Evolutionary conservation across 2,329 filamentous ascomycete genomes (phyloP), one percentile per base, ranked within the genome.

Genomic region (Thelonectria blattea): DNA sequence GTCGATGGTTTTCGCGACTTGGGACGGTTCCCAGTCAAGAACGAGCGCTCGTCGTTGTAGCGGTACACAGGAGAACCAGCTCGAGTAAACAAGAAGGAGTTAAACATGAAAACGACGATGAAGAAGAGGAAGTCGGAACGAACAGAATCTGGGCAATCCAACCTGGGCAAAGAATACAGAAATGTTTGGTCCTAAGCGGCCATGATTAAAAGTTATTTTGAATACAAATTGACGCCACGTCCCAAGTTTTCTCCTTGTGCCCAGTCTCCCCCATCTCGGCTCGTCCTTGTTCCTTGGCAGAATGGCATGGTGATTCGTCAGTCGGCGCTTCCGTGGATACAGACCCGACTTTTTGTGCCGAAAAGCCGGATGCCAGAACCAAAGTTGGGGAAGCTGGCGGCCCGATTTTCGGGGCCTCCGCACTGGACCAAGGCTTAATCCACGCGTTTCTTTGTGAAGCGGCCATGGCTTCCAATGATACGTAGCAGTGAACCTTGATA

Each of bases 201-300:
- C 46, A 51, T 59, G 46, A 55, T 55, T 59, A 51, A 51, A 41
- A 55, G 56, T 27, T 34, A n/a, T 24, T 18, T 6, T 27, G 57
- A 20, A 45, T 27, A 51, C 22, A 30, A 32, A 42, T 27, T 12
- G 45, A 15, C 10, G 32, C 7, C 15, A 37, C 39, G 37, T 49
- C 5, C 8, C 39, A 27, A 49, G 27, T 27, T 48, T 42, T n/a
- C 20, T 14, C 27, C 20, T 14, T 17, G 18, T 37, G n/a, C 53
- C 45, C 42, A 24, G 37, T 14, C 17, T 11, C 12, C 17, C 14
- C 9, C 42, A 45, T 45, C 39, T 42, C 17, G 39, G 39, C 39
- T 6, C 9, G 39, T 42, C 17, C 9, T 42, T 42, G 39, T 42
- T 43, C 41, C 41, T 43, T 43, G 41, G 42, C 12, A 14, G 18